phyloP scores from a whole-genome alignment of 805 yeast species.

The Metschnikowia hibisci region DNA sequence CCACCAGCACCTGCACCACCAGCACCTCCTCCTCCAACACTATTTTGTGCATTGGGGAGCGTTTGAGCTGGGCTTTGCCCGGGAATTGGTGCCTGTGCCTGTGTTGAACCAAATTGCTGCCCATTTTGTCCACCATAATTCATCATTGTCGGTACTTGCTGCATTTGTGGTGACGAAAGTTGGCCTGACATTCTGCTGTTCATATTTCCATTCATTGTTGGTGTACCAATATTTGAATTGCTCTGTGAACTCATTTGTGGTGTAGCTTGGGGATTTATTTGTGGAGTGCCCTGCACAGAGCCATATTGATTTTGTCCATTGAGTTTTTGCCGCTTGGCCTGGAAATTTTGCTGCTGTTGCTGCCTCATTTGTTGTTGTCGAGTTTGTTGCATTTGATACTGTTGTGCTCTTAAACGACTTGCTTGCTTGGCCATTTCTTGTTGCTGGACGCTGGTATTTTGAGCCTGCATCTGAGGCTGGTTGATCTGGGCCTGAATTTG shows the following conservation, averaged over 20 bases:
- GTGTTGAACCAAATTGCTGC: background rate
- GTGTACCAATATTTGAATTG: slow-evolving; percentile 13
- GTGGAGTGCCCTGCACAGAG: slow-evolving; percentile 10
- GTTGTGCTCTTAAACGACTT: slow-evolving; percentile 15
- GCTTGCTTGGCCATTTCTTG: slow-evolving; percentile 15
- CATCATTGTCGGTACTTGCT: slow-evolving; percentile 9
- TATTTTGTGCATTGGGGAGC: background rate
- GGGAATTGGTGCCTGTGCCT: background rate
- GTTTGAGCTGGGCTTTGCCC: slow-evolving; percentile 3
- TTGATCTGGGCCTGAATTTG: slow-evolving; percentile 1
- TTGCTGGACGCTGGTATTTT: slow-evolving; percentile 9
- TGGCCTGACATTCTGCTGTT: slow-evolving; percentile 12
- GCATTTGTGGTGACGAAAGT: slow-evolving; percentile 15
- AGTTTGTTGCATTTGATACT: slow-evolving; percentile 15
- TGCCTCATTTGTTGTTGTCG: slow-evolving; percentile 14
- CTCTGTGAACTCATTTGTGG: slow-evolving; percentile 15
- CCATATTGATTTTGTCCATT: slow-evolving; percentile 10
- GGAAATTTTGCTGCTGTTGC: slow-evolving; percentile 9
- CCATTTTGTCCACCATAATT: slow-evolving; percentile 2
- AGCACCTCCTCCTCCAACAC: background rate
- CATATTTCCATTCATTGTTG: slow-evolving; percentile 7
- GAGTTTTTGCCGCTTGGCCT: slow-evolving; percentile 17
- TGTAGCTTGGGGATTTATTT: slow-evolving; percentile 10
- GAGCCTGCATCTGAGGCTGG: slow-evolving; percentile 4
- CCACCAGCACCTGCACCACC: too few species aligned